Base-by-base conservation (phyloP, 2,329 filamentous ascomycete species). In the Calonectria naviculata region DNA sequence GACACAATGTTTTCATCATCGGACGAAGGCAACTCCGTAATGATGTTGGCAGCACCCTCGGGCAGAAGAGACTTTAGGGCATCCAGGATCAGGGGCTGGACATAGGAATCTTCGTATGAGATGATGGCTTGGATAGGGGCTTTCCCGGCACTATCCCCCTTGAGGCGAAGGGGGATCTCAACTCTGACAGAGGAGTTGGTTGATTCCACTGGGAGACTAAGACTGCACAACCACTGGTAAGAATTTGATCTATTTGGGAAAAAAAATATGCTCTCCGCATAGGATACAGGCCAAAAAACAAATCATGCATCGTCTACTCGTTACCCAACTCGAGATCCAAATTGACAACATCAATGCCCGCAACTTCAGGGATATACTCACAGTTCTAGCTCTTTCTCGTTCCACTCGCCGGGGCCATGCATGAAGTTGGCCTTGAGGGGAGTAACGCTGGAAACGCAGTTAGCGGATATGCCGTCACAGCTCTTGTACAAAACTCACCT, bases 361-460 rank as follows among this genome's bases (percentile, higher is more conserved):
- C 71, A 58, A 71, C 66, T 31, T 67, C 74, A 71, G 67, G 75
- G 71, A 63, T 62, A 78, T 80, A 95, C 93, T 95, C 90, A 97
- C 91, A 97, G 85, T 87, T 93, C 92, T 81, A 98, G 87, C 87
- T 97, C 94, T 76, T 88, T 88, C 79, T 91, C 88, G 73, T 91
- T 86, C 77, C 91, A 87, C 71, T 91, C 87, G 71, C 90, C 86
- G 44, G 87, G 84, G 13, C 90, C 88, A 81, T 96, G 94, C 90
- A 94, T 95, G 83, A 98, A 99, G 83, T 98, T 98, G 47, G 96
- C 95, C 82, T 94, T 94, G 75, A 98, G 83, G 17, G 96, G 94
- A 5, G 97, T 98, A 68, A 99, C 91, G 83, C 95, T 97, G 79
- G 4, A 34, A 36, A 21, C 19, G 8, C 3, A 21, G 52, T 73